Evolutionary conservation across 257 asterid species (phyloP).

Genomic region (Solanum pennellii): DNA sequence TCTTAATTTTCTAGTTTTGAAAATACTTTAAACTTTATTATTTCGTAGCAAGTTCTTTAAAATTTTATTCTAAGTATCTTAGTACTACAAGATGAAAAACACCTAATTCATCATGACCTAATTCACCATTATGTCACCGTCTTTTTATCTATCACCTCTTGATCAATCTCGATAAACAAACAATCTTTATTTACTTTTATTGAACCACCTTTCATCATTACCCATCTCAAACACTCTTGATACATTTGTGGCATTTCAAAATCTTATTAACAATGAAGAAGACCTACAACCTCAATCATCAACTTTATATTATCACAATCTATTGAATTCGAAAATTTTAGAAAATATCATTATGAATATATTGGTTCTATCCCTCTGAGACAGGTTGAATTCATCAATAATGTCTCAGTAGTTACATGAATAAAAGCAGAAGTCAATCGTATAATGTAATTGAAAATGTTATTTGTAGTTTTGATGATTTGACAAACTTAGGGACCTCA

Average conservation of each 20-base stretch:
- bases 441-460: neutral
- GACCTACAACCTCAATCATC: neutral
- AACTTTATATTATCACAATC: neutral
- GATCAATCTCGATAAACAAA: neutral
- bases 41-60: no score
- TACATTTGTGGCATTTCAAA: neutral
- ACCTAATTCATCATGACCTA: neutral
- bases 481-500: no score
- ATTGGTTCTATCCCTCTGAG: neutral
- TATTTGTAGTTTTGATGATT: no score
- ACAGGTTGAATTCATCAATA: neutral
- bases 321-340: no score
- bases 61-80: no score
- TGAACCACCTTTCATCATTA: neutral
- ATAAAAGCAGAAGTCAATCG: neutral
- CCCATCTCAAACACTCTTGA: neutral
- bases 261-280: neutral
- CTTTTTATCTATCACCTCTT: neutral
- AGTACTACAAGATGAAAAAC: no score
- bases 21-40: no score
- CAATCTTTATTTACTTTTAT: no score
- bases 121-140: neutral
- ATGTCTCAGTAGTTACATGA: neutral
- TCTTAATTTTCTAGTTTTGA: no score
- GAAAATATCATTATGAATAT: no score